A percentile compares a stretch with the other conserved stretches of the same genome.
Evolutionary conservation across 2,329 filamentous ascomycete species (phyloP).

Genomic region (Tympanopsis confertula): DNA sequence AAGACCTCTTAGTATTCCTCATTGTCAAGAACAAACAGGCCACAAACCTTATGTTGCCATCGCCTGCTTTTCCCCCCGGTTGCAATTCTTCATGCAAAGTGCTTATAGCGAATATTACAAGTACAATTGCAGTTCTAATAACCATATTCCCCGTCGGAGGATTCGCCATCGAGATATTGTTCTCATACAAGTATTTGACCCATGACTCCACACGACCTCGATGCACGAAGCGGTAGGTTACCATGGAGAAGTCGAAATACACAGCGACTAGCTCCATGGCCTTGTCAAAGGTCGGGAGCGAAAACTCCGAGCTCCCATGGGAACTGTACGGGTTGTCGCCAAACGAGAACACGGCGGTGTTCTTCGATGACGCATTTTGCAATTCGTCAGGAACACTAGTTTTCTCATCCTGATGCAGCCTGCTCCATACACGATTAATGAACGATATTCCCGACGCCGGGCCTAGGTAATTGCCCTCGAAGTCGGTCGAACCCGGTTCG

Average conservation of each 20-base stretch:
- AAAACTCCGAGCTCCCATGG: slow-evolving; percentile 3
- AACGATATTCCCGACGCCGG: slow-evolving; percentile 43
- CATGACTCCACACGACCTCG: slow-evolving; percentile 37
- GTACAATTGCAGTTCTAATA: slow-evolving; percentile 31
- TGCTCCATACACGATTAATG: slow-evolving; percentile 38
- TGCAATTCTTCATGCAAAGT: slow-evolving; percentile 30
- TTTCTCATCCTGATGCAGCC: slow-evolving; percentile 29
- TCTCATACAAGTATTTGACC: slow-evolving; percentile 24
- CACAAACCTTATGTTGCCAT: slow-evolving; percentile 15
- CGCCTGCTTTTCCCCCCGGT: slow-evolving; percentile 4
- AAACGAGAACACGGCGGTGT: slow-evolving; percentile 13
- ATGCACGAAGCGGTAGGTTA: slow-evolving; percentile 47
- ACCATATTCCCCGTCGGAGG: slow-evolving; percentile 26
- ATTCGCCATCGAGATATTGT: slow-evolving; percentile 19
- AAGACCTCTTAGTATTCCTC: slow-evolving; percentile 1
- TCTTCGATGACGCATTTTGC: slow-evolving; percentile 8
- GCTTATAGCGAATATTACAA: slow-evolving; percentile 33
- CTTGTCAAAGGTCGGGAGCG: slow-evolving; percentile 7
- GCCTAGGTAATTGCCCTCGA: slow-evolving; percentile 42
- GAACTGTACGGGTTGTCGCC: slow-evolving; percentile 15
- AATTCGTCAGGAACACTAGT: slow-evolving; percentile 10
- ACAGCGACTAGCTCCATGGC: slow-evolving; percentile 16
- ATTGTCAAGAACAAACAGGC: no score
- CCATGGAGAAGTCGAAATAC: slow-evolving; percentile 49
- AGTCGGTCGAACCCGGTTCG: slow-evolving; percentile 18